These are phyloP conservation scores for Colletotrichum chrysophilum DNA, from an alignment of 2,329 filamentous ascomycete genomes.

Conservation along the genomic window DNA sequence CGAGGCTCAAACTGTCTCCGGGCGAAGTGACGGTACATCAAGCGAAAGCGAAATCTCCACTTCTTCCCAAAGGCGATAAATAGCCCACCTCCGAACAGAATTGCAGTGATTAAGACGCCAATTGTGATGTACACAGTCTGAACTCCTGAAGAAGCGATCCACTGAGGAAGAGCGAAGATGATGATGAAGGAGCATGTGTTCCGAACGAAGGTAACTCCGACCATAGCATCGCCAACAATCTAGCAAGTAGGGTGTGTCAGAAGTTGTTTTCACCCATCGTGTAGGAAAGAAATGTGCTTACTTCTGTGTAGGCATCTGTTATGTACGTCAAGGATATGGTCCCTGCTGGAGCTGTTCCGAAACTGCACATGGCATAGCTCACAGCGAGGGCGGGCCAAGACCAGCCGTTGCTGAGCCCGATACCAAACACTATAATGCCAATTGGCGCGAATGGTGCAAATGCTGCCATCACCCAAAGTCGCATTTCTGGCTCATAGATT, in stretches of 20 bases:
- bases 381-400: constrained; percentile 30
- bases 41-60: not conserved
- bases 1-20: not conserved
- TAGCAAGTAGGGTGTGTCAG: constrained; percentile 24
- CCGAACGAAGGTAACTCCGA: constrained; percentile 47
- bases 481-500: constrained; percentile 49
- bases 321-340: constrained; percentile 42
- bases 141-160: constrained; percentile 19
- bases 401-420: not conserved
- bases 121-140: not conserved
- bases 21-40: not conserved
- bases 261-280: not conserved
- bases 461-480: constrained; percentile 41
- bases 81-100: constrained; percentile 21
- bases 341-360: constrained; percentile 36
- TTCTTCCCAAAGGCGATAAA: not conserved
- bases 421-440: constrained; percentile 13
- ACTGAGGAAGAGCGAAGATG: constrained; percentile 50
- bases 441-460: constrained; percentile 35
- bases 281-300: constrained; percentile 7
- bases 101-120: constrained; percentile 23
- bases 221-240: constrained; percentile 52
- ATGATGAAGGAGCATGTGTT: constrained; percentile 48
- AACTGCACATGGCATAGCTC: constrained; percentile 40
- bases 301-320: constrained; percentile 39